These are phyloP conservation scores for Fusarium verrucosum DNA, from an alignment of 2,329 filamentous ascomycete genomes.

Conservation along the genomic window DNA sequence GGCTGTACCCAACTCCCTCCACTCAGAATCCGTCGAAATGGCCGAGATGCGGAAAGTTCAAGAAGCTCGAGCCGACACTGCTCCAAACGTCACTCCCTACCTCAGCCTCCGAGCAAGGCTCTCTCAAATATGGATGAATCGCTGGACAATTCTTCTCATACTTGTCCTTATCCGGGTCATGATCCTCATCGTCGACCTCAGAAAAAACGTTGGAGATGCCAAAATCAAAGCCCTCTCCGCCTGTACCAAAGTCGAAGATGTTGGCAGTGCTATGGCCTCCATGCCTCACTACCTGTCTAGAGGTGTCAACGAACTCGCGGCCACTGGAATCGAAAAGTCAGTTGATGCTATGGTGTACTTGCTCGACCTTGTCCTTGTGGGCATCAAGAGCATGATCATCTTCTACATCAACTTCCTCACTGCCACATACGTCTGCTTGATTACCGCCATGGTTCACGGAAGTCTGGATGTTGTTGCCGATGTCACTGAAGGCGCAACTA, in stretches of 20 bases:
- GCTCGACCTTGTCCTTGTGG: constrained; percentile 81
- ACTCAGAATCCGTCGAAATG: constrained; percentile 51
- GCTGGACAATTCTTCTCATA: constrained; percentile 91
- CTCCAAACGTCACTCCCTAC: constrained; percentile 84
- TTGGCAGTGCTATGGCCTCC: constrained; percentile 94
- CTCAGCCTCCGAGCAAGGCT: constrained; percentile 88
- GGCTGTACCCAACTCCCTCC: constrained; percentile 51
- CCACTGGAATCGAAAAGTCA: constrained; percentile 80
- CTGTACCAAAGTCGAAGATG: constrained; percentile 90
- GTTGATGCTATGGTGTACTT: constrained; percentile 82
- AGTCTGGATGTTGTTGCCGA: constrained; percentile 74
- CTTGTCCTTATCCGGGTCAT: constrained; percentile 85
- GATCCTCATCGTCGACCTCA: constrained; percentile 76
- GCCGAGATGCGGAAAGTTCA: constrained; percentile 46
- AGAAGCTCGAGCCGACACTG: constrained; percentile 61
- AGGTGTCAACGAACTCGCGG: constrained; percentile 88
- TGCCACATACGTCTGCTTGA: constrained; percentile 88
- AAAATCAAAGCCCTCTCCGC: constrained; percentile 85
- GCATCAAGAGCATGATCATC: constrained; percentile 85
- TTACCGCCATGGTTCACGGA: constrained; percentile 82
- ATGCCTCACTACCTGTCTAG: constrained; percentile 95
- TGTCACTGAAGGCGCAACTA: constrained; percentile 62
- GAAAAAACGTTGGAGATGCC: constrained; percentile 78
- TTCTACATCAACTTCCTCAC: constrained; percentile 94
- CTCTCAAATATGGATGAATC: constrained; percentile 97